Percentiles rank a stretch among this genome's conserved stretches.
Evolutionary conservation across 129 eudicot species (phyloP).

Genomic region (Flaveria linearis): DNA sequence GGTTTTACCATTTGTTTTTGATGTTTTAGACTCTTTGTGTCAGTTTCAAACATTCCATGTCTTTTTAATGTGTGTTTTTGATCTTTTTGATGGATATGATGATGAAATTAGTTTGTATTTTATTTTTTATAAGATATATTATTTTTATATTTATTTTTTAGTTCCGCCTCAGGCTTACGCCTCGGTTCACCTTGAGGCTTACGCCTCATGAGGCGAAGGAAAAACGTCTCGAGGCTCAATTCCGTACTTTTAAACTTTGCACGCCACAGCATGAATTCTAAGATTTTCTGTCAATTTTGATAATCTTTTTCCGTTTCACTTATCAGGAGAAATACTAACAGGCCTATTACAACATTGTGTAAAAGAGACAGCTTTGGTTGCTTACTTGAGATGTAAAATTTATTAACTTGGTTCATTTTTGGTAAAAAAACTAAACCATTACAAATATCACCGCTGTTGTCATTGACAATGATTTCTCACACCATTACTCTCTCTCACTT

Average conservation of each 20-base stretch:
- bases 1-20: no score
- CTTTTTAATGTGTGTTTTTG: no score
- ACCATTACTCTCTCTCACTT: not conserved
- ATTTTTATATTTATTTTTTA: no score
- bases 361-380: constrained; percentile 18
- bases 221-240: no score
- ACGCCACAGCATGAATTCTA: not conserved
- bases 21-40: no score
- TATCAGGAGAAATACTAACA: not conserved
- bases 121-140: no score
- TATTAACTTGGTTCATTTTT: not conserved
- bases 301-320: not conserved
- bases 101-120: no score
- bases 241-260: not conserved
- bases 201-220: no score
- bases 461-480: not conserved
- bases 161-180: no score
- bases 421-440: not conserved
- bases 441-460: not conserved
- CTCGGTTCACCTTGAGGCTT: no score
- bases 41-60: no score
- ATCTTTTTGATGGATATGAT: no score
- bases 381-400: not conserved
- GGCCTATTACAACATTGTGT: not conserved
- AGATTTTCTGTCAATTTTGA: not conserved